Base-by-base conservation (phyloP, 257 asterid species). In the Gentiana dahurica region DNA sequence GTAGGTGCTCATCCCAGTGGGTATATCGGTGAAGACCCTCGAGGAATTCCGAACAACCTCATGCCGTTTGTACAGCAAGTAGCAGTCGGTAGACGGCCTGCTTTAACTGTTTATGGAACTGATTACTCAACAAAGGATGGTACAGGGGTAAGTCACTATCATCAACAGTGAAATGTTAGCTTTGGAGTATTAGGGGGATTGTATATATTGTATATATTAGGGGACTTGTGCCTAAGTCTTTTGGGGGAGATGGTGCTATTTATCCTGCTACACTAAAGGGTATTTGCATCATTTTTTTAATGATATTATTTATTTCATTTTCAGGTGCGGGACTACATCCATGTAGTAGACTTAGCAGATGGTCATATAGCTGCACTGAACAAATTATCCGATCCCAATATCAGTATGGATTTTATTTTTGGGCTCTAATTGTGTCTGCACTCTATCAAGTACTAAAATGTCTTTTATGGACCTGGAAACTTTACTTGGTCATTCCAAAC, bases 61-160 rank as follows among this genome's bases (percentile, higher is more conserved):
- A 92, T 88, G 97, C 99, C 97, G 38, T 92, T 80, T 77, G 91
- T 92, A 33, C 97, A 88, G 58, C 99, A 92, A 88, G 94, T 92
- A 24, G 99, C 99, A 51, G 99, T 92, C 53, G 95, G 97, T 58
- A 86, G 99, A 78, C 79, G 83, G 50, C 83, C 88, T 43, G 84
- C 79, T 12, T 80, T 92, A 63, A 88, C 95, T 32, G 86, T 92
- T 68, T 83, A 58, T 68, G 97, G 99, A 68, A 81, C 83, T 64
- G 95, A 92, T 67, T 92, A 92, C 64, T 53, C 50, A 5, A 92
- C 97, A 2, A 77, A 69, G 68, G 98, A 92, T 62, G 97, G 98
- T 58, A 92, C 98, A 8, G 97, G 98, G 86, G 98, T 88, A 75
- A 69, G 77, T 36, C 62, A 37, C 34, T 5, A 36, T 55, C 34